Evolutionary conservation across 495 filamentous ascomycete genomes (phyloP), one percentile per base, ranked within the genome.

Genomic region (Xylaria venustula): DNA sequence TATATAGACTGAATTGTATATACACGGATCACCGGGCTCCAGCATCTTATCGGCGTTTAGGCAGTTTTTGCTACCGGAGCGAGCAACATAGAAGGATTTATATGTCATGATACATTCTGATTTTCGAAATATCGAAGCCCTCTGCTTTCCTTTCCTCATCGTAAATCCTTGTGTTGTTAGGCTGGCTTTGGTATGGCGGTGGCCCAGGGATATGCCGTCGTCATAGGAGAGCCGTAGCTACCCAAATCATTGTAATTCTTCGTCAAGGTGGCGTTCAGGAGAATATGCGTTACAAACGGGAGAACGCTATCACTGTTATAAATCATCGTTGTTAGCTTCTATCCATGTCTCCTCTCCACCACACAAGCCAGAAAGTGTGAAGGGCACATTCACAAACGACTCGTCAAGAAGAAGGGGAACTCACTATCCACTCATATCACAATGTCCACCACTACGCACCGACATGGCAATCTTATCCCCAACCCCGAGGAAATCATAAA

Each of bases 401-500:
- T n/a, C n/a, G n/a, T n/a, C n/a, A n/a, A n/a, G n/a, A n/a, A n/a
- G 47, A 28, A n/a, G 26, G 28, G 11, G 36, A 14, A 73, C 77
- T 72, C 63, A 80, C 77, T 73, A 80, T 48, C 79, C 80, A 46
- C 72, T 76, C 69, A 75, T 75, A 44, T 82, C 80, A 64, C 78
- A 82, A 46, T 82, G 81, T 2, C 77, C 80, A 7, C 80, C 79
- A 14, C 70, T 70, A 4, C 79, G 71, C 23, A 83, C 74, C 34
- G 73, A 78, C 72, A 83, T 78, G 28, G 68, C 80, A 22, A 83
- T 77, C 69, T 79, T 69, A 37, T 80, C 77, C 1, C 71, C 68
- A 1, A 65, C 79, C 12, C 80, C 81, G 3, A 83, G 69, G 75
- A 78, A 83, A 60, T 79, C 78, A 57, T 82, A 83, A 0, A 83